Evolutionary conservation across 2,329 filamentous ascomycete genomes (phyloP), one percentile per base, ranked within the genome.

Genomic region (Dactylella cylindrospora): DNA sequence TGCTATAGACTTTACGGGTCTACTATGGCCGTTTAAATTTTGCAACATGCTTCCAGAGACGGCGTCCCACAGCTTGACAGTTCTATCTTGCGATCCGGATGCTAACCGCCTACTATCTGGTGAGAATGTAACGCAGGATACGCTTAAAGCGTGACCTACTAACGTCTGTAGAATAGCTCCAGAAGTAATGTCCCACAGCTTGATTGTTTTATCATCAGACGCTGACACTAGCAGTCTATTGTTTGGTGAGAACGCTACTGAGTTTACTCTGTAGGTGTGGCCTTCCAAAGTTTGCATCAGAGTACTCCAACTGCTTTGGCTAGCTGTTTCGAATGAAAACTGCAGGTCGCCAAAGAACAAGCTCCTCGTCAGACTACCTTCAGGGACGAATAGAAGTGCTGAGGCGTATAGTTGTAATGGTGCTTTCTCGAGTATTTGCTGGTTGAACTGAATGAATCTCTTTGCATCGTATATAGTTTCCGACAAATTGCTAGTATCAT

Each of bases 141-240:
- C 22, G 5, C 5, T 52, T 40, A 25, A 36, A 2, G 53, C 65
- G 43, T 72, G 35, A 66, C n/a, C 67, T 66, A 23, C 65, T 41
- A 19, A 69, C 64, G 40, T 68, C 25, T 26, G 32, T 20, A 49
- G 38, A 9, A 26, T 3, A 4, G 29, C 15, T 32, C 51, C 51
- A 5, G 52, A 44, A 10, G 12, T 15, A 7, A 23, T 12, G 15
- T 43, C 38, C 17, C 13, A 32, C 5, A 33, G 12, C 35, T 15
- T 19, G 15, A 44, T 20, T 0, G 40, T 71, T 3, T 25, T 65
- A 25, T 70, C 60, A 1, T 4, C 0, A 3, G 57, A 68, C 2
- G 13, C 55, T 4, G 65, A 69, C 4, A 49, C 67, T 5, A 69
- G 31, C 4, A n/a, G 26, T 17, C 17, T 55, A 12, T 32, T 17